Evolutionary conservation across 139 green algal genomes (phyloP), one percentile per base, ranked within the genome.

Genomic region (Dunaliella primolecta): DNA sequence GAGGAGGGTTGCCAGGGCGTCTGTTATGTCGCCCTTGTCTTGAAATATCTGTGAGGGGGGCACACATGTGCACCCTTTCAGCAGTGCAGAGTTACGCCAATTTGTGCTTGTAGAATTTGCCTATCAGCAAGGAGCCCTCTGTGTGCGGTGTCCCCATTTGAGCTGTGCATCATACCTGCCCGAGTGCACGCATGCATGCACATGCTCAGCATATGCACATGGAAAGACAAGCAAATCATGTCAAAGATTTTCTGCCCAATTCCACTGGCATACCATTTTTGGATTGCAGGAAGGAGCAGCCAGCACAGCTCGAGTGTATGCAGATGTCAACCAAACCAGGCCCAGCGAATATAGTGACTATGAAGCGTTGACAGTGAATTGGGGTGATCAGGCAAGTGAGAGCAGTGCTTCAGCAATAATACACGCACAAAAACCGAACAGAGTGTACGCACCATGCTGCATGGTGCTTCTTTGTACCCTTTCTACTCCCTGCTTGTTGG

Each of bases 311-410:
- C 81, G 80, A 3, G 86, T 89, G 2, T 80, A 89, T 80, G 25
- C 82, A 23, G 86, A 89, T 74, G 78, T 87, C 1, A 86, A 84
- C 36, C 82, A 82, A 37, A 78, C 78, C 25, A 56, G 81, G 1
- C 86, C 86, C 1, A 25, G 36, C 23, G 86, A 89, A 0, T 89
- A 89, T 79, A 81, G 81, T 31, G 96, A 99, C 86, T 99, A 99
- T 80, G 97, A 99, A 84, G 88, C 88, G 30, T 86, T 98, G 29
- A 88, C 89, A 94, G 79, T 99, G 92, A 34, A 38, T 2, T 89
- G 86, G 86, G 86, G 78, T 1, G 82, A 85, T 27, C 82, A 87
- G 81, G 36, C n/a, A 70, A 31, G 46, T 7, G 46, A 64, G 46
- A 15, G 46, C 57, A 75, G 25, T 75, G 23, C 25, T n/a, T n/a